Evolutionary conservation across 2,329 filamentous ascomycete genomes (phyloP).

Genomic region (Hymenoscyphus fraxineus): DNA sequence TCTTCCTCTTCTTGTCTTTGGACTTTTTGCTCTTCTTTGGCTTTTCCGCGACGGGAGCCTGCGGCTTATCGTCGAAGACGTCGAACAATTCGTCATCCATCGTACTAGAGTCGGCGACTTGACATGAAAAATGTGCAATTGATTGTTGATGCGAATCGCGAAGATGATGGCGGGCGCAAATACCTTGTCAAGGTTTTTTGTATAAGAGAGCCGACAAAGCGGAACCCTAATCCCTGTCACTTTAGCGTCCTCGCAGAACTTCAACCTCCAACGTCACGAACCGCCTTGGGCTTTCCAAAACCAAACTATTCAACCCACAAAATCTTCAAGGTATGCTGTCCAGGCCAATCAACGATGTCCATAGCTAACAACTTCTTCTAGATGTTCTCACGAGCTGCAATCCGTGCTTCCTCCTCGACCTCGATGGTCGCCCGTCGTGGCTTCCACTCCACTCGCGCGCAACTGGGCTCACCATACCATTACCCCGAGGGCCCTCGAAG

Average conservation of each 20-base stretch:
- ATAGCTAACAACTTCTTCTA: constrained; percentile 37
- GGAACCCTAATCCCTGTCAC: constrained; percentile 4
- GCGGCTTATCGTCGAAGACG: constrained; percentile 68
- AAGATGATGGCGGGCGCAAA: constrained; percentile 6
- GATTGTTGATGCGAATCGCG: neutral
- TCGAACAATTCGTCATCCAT: constrained; percentile 84
- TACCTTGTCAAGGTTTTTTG: constrained; percentile 1
- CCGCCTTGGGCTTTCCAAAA: constrained; percentile 11
- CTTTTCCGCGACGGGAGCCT: constrained; percentile 40
- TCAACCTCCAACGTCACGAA: constrained; percentile 23
- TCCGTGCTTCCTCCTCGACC: constrained; percentile 58
- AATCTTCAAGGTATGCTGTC: constrained; percentile 25
- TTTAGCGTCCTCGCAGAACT: constrained; percentile 11
- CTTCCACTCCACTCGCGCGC: constrained; percentile 87
- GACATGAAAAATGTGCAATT: neutral
- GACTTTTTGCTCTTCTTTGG: constrained; percentile 32
- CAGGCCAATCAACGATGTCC: constrained; percentile 40
- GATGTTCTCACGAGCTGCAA: constrained; percentile 78
- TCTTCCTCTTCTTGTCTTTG: constrained; percentile 65
- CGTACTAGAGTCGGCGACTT: constrained; percentile 17
- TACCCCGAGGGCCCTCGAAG: constrained; percentile 93
- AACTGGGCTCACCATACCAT: constrained; percentile 89
- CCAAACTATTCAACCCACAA: constrained; percentile 19
- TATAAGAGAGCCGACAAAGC: neutral
- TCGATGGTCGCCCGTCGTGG: constrained; percentile 78